phyloP scores from a whole-genome alignment of 805 yeast species.

The Barnettozyma sucrosica region DNA sequence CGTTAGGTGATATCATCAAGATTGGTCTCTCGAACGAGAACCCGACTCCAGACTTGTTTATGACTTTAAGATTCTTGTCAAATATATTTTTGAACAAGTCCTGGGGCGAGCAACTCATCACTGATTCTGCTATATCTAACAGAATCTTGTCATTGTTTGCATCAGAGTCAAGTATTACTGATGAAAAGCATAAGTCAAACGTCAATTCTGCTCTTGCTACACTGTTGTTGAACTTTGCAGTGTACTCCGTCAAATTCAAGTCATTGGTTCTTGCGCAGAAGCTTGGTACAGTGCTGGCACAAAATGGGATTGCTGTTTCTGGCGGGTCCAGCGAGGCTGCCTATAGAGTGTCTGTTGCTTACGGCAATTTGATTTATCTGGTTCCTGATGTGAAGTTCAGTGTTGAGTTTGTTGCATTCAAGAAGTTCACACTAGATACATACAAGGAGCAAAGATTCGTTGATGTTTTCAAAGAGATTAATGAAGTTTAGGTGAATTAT shows the following conservation, averaged over 20 bases:
- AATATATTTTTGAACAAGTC: constrained; percentile 42
- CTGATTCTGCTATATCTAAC: constrained; percentile 36
- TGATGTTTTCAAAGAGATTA: neutral
- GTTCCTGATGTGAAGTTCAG: no score
- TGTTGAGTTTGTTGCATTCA: no score
- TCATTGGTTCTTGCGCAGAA: constrained; percentile 27
- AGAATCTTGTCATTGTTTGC: constrained; percentile 27
- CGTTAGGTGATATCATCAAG: constrained; percentile 35
- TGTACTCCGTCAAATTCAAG: constrained; percentile 29
- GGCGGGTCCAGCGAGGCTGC: constrained; percentile 54
- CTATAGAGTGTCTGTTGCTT: constrained; percentile 56
- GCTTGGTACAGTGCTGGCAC: constrained; percentile 26
- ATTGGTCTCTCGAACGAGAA: constrained; percentile 32
- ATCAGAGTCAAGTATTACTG: constrained; percentile 10
- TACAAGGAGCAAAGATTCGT: neutral
- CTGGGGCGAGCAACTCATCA: constrained; percentile 33
- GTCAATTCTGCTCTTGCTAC: constrained; percentile 43
- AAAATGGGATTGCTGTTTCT: constrained; percentile 25
- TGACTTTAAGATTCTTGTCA: constrained; percentile 51
- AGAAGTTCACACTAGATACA: neutral
- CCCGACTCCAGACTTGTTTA: constrained; percentile 34
- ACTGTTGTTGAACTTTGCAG: constrained; percentile 43
- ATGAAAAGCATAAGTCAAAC: constrained; percentile 20
- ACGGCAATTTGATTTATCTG: constrained; percentile 49
- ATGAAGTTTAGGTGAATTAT: neutral